These are phyloP conservation scores for Beauveria rudraprayagi DNA, from an alignment of 2,329 filamentous ascomycete genomes.

Conservation along the genomic window DNA sequence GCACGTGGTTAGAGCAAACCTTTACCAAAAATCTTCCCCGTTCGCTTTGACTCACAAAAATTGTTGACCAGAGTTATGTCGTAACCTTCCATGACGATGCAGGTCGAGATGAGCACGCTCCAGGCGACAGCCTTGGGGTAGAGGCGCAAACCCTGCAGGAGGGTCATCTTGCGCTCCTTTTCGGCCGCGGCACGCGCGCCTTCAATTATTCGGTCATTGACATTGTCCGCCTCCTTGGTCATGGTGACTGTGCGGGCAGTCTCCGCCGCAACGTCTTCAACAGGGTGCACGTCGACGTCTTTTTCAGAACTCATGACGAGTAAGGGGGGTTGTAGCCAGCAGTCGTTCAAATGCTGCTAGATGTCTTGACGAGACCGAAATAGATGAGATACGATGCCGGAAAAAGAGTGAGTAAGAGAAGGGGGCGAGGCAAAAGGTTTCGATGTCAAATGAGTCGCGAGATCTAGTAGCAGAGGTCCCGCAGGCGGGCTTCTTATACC, in stretches of 20 bases:
- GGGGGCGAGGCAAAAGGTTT: background rate
- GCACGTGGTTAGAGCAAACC: background rate
- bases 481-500: conserved; percentile 7
- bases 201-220: conserved; percentile 24
- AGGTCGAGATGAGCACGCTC: conserved; percentile 81
- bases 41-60: conserved; percentile 47
- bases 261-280: conserved; percentile 12
- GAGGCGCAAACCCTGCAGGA: conserved; percentile 67
- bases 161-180: conserved; percentile 61
- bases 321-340: background rate
- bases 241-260: background rate
- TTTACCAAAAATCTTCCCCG: background rate
- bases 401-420: background rate
- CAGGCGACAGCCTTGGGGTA: conserved; percentile 83
- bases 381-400: background rate
- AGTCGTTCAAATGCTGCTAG: too few relatives aligned
- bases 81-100: conserved; percentile 87
- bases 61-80: conserved; percentile 76
- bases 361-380: too few relatives aligned
- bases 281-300: conserved; percentile 5
- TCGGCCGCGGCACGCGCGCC: conserved; percentile 39
- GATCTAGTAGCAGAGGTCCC: background rate
- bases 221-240: conserved; percentile 13
- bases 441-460: background rate
- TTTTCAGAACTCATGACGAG: conserved; percentile 15